Conservation (phyloP, 371 early-diverging fungal genomes). For the Fennellomyces sp. region DNA sequence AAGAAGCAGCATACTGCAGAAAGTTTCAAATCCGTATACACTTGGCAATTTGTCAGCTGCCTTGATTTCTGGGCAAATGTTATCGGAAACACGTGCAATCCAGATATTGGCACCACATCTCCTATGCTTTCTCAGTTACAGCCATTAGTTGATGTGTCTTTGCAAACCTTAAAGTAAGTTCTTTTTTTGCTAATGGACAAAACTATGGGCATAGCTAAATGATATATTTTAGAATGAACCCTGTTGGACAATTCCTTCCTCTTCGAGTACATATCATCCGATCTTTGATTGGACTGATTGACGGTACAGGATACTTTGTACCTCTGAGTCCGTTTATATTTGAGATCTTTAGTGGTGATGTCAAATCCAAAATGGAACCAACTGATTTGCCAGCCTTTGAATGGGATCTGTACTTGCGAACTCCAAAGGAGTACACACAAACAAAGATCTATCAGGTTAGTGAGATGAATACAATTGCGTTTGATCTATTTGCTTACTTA, state of each 20-base stretch:
- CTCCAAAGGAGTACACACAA: slow-evolving; percentile 79
- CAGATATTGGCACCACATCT: slow-evolving; percentile 25
- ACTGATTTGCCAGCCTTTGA: slow-evolving; percentile 69
- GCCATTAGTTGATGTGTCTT: slow-evolving; percentile 36
- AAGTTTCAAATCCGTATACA: slow-evolving; percentile 84
- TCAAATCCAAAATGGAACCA: slow-evolving; percentile 58
- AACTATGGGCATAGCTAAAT: not conserved
- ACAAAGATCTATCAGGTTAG: slow-evolving; percentile 74
- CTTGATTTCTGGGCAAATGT: slow-evolving; percentile 88
- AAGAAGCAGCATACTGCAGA: slow-evolving; percentile 80
- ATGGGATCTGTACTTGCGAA: slow-evolving; percentile 74
- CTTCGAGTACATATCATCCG: slow-evolving; percentile 85
- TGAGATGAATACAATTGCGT: not conserved
- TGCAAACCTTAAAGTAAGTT: slow-evolving; percentile 34
- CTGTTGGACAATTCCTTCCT: slow-evolving; percentile 87
- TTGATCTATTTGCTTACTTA: not conserved
- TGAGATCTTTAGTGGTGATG: slow-evolving; percentile 69
- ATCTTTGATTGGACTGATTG: slow-evolving; percentile 69
- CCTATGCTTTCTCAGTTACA: slow-evolving; percentile 42
- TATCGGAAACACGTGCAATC: slow-evolving; percentile 68
- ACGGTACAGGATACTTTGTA: slow-evolving; percentile 48
- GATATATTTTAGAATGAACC: slow-evolving; percentile 69
- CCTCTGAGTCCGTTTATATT: slow-evolving; percentile 45
- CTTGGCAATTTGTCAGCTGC: slow-evolving; percentile 92
- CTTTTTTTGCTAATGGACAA: too few relatives aligned